phyloP scores from a whole-genome alignment of 1,284 basidiomycete species.

The Agaricales sp. region DNA sequence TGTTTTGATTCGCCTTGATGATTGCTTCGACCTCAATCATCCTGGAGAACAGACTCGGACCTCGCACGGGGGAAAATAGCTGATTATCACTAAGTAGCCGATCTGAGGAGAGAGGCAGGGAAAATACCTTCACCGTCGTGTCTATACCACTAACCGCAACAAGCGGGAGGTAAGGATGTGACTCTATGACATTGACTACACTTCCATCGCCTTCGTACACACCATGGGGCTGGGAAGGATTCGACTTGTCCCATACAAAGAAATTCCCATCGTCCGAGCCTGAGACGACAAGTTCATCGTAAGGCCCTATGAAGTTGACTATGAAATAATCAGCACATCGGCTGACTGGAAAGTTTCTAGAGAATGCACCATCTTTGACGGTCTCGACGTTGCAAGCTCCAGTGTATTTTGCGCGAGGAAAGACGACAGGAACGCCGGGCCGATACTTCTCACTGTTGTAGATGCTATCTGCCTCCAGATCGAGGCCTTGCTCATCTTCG shows the following conservation, averaged over 20 bases:
- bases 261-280: slow-evolving; percentile 86
- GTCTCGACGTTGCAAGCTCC: slow-evolving; percentile 83
- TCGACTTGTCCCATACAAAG: slow-evolving; percentile 77
- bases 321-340: not conserved
- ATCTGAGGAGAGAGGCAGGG: slow-evolving; percentile 1
- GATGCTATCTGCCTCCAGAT: slow-evolving; percentile 18
- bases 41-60: slow-evolving; percentile 39
- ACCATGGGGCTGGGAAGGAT: slow-evolving; percentile 49
- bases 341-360: not conserved
- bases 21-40: slow-evolving; percentile 42
- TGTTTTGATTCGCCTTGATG: slow-evolving; percentile 37
- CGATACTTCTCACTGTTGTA: slow-evolving; percentile 16
- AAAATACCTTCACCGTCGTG: slow-evolving; percentile 67
- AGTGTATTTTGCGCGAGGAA: slow-evolving; percentile 56
- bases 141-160: slow-evolving; percentile 88
- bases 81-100: slow-evolving; percentile 17
- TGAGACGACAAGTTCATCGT: slow-evolving; percentile 73
- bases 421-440: slow-evolving; percentile 46
- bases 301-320: slow-evolving; percentile 81
- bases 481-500: slow-evolving; percentile 24
- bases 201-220: slow-evolving; percentile 77
- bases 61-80: slow-evolving; percentile 61
- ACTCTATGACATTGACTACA: slow-evolving; percentile 84
- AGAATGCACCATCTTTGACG: slow-evolving; percentile 78
- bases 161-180: slow-evolving; percentile 73